Percentiles rank a stretch among this genome's conserved stretches.
phyloP scores from a whole-genome alignment of 2,329 filamentous ascomycete genomes.

The Parastagonospora nodorum region DNA sequence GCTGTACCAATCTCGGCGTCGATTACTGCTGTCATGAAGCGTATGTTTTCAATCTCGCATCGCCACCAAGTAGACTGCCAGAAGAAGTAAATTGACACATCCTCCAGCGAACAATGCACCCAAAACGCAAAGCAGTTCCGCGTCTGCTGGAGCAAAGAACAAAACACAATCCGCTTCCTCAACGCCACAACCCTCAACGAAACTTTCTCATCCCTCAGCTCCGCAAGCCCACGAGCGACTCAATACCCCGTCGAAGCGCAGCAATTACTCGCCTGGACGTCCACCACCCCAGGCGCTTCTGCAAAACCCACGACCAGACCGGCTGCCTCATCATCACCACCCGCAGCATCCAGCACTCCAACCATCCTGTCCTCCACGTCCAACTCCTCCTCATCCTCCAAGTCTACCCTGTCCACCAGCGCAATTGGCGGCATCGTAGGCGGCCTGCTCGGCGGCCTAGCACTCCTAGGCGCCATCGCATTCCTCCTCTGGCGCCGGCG shows the following conservation, averaged over 20 bases:
- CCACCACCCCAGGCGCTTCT: conserved; percentile 1
- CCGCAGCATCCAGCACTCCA: neutral
- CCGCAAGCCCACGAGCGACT: conserved; percentile 15
- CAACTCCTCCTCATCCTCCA: neutral
- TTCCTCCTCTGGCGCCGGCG: conserved; percentile 15
- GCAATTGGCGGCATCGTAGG: conserved; percentile 29
- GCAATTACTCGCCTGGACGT: conserved; percentile 6
- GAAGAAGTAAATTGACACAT: conserved; percentile 11
- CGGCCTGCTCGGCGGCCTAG: conserved; percentile 21
- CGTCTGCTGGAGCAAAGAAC: conserved; percentile 27
- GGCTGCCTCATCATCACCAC: too few species aligned
- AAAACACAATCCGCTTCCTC: conserved; percentile 18
- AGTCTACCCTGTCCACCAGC: conserved; percentile 12
- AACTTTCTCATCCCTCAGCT: conserved; percentile 23
- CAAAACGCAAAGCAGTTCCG: conserved; percentile 24
- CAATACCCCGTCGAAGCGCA: conserved; percentile 11
- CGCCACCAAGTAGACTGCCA: too few species aligned
- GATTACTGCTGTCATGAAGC: conserved; percentile 5
- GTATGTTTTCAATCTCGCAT: neutral
- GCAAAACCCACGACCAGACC: conserved; percentile 1
- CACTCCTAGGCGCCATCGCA: conserved; percentile 16
- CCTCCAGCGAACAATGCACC: conserved; percentile 11
- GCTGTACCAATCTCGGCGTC: neutral
- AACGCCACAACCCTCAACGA: conserved; percentile 15
- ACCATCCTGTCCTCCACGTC: neutral